Base-by-base conservation (phyloP, 2,329 filamentous ascomycete species). In the Aureobasidium subglaciale region DNA sequence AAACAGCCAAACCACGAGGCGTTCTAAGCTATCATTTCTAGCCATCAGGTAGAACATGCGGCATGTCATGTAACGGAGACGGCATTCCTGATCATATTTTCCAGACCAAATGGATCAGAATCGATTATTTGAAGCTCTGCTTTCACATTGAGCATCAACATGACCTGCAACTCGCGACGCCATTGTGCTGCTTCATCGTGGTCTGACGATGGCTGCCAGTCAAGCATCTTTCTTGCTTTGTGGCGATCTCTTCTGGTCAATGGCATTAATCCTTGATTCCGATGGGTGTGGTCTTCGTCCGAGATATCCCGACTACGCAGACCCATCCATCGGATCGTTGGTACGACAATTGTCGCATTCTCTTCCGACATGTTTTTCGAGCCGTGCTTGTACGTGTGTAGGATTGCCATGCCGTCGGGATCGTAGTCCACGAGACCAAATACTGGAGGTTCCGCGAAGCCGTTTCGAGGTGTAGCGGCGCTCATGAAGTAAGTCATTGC, bases 111-210 rank as follows among this genome's bases (percentile, higher is more conserved):
- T 3, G 63, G 58, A 8, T 60, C 41, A 13, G 63, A 62, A 54
- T 70, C 66, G 3, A 70, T 59, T 25, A 69, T 27, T 57, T 93
- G 87, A 49, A 92, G 88, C 65, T 93, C 88, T 0, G 85, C 86
- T 64, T 92, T 93, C 45, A 84, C 63, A 52, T 86, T 86, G 49
- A 91, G 71, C 72, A 87, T 78, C 18, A 92, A 70, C 87, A 92
- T 90, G 1, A 77, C 62, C 63, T 90, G 87, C 15, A 92, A 62
- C 62, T 90, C 85, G 0, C 61, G 53, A 2, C 73, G 71, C 63
- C 67, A 69, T 9, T 70, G 68, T 2, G 46, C 40, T 9, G 59
- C 53, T 13, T 62, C 56, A 5, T 35, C 49, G 5, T 37, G 24
- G 2, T n/a, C 42, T 37, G 8, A 32, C 42, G 10, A 15, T 10